Evolutionary conservation across 352 stramenopile species (phyloP), one percentile per base, ranked within the genome.

Genomic region (Thraustochytrium striatum): DNA sequence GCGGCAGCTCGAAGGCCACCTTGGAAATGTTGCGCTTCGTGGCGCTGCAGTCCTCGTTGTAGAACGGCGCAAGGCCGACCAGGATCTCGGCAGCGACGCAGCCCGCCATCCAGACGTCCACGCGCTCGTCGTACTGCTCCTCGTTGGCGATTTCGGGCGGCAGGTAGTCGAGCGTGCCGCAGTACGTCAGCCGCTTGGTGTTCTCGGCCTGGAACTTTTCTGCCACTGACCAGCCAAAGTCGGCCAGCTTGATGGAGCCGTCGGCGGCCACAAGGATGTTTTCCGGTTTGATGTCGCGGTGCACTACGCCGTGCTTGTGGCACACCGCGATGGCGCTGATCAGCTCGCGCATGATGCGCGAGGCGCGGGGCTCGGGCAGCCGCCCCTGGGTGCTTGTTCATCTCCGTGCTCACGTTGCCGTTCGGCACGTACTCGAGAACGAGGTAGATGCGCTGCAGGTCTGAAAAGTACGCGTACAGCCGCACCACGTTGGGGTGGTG

Each of bases 101-200:
- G 21, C 97, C 96, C 28, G 99, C 86, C 61, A 89, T 97, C 96
- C 97, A 99, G 43, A 99, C 93, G 82, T 99, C 97, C 25, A 99
- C 96, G 36, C 91, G 92, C 80, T 98, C 89, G 83, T 99, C 93
- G 84, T 99, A 95, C 30, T 96, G 92, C 61, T 93, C 91, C 84
- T 96, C 95, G 85, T 98, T 95, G 43, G 99, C 95, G 96, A 99
- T 99, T 86, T 99, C 96, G 50, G 97, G 97, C 52, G 96, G 93
- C 19, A 99, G 85, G 85, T 99, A 99, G 84, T 99, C 96, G 16
- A 73, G 13, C 21, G 62, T 73, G 21, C 62, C 62, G 30, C 62
- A 73, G 28, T 65, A 36, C 2, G 62, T 73, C 3, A 57, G 38
- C 13, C 62, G 62, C 47, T 73, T 73, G 32, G 62, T 73, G 9